Evolutionary conservation across 805 yeast genomes (phyloP).

Genomic region (Candida maesae): DNA sequence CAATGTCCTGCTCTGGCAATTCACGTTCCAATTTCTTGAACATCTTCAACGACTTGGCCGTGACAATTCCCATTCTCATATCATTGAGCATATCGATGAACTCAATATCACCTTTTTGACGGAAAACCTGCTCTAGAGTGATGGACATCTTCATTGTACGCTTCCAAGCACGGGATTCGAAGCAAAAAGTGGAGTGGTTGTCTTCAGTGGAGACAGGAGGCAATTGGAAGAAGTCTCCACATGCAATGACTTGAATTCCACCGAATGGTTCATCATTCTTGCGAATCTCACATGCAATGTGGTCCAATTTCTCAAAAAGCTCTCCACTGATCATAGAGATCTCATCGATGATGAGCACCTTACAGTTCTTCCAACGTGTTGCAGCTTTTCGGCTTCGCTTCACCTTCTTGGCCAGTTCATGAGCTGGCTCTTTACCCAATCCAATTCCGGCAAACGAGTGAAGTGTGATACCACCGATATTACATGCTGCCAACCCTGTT

Average conservation of each 20-base stretch:
- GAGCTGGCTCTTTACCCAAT: conserved; percentile 52
- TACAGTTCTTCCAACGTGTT: conserved; percentile 51
- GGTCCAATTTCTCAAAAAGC: conserved; percentile 59
- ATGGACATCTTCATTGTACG: conserved; percentile 53
- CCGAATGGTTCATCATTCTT: conserved; percentile 60
- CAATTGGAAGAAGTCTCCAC: conserved; percentile 80
- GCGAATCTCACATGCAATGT: conserved; percentile 51
- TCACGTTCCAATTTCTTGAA: conserved; percentile 52
- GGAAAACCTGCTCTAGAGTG: conserved; percentile 59
- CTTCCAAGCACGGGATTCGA: conserved; percentile 63
- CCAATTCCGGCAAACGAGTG: conserved; percentile 81
- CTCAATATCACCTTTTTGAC: conserved; percentile 70
- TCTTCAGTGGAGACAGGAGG: conserved; percentile 54
- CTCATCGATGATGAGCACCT: conserved; percentile 72
- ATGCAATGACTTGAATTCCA: conserved; percentile 69
- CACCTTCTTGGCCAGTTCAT: conserved; percentile 46
- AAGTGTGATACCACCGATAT: conserved; percentile 73
- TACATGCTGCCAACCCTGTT: conserved; percentile 81
- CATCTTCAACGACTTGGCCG: conserved; percentile 42
- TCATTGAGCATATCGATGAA: conserved; percentile 75
- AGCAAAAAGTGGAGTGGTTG: conserved; percentile 49
- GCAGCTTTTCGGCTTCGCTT: conserved; percentile 46
- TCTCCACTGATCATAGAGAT: conserved; percentile 76
- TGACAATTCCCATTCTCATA: conserved; percentile 60
- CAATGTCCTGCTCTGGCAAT: conserved; percentile 53